Evolutionary conservation across 2,329 filamentous ascomycete genomes (phyloP).

Genomic region (Phyllachora maydis): DNA sequence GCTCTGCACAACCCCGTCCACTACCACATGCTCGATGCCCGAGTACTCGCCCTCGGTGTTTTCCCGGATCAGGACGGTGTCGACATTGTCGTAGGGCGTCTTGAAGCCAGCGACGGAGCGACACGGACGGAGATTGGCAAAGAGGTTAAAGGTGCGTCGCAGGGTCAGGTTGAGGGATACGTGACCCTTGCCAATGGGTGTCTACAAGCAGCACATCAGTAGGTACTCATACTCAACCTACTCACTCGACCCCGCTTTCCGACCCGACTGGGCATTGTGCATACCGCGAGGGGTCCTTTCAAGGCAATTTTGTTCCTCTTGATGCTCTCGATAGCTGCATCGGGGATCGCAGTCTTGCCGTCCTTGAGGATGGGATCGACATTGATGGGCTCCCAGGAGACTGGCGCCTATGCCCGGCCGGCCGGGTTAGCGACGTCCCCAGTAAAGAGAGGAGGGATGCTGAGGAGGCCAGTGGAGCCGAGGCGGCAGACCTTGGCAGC

Average conservation of each 20-base stretch:
- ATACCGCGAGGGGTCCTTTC: constrained; percentile 89
- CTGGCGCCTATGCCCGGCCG: constrained; percentile 54
- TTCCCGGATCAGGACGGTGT: constrained; percentile 95
- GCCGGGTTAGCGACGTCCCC: constrained; percentile 13
- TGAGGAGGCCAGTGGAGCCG: too few species aligned
- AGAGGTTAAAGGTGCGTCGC: constrained; percentile 97
- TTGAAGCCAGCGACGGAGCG: constrained; percentile 93
- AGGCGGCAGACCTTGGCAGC: constrained; percentile 72
- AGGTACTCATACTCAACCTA: not conserved
- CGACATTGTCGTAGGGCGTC: constrained; percentile 92
- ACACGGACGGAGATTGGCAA: constrained; percentile 97
- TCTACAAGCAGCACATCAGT: constrained; percentile 25
- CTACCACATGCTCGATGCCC: constrained; percentile 94
- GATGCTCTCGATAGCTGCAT: constrained; percentile 83
- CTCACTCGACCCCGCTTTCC: too few species aligned
- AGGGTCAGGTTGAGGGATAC: constrained; percentile 98
- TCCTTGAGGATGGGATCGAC: constrained; percentile 87
- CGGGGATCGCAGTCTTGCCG: constrained; percentile 86
- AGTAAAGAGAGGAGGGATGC: too few species aligned
- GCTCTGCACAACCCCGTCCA: constrained; percentile 94
- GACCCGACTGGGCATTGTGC: constrained; percentile 16
- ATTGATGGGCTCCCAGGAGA: constrained; percentile 94
- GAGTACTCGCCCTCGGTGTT: constrained; percentile 99
- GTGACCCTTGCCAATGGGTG: constrained; percentile 94
- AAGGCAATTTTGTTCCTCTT: constrained; percentile 91